Evolutionary conservation across 345 rosid species (phyloP), one percentile per base, ranked within the genome.

Genomic region (Populus ilicifolia): DNA sequence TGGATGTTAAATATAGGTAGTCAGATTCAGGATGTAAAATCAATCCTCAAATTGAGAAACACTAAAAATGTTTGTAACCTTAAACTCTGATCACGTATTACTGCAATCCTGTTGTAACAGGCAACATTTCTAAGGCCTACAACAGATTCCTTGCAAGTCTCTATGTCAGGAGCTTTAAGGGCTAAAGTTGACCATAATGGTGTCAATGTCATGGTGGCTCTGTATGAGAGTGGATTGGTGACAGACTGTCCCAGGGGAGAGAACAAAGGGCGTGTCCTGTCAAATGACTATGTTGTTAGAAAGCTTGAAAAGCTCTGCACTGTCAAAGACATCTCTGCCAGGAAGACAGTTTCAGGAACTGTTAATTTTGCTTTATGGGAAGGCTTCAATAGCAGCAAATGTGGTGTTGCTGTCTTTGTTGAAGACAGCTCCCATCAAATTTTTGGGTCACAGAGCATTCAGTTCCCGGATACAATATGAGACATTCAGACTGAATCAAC

Each of bases 261-360:
- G 78, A 94, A 92, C 84, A 89, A 87, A 84, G 94, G 93, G n/a
- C 85, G 86, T 46, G 90, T 94, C 41, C 72, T 94, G 30, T 81
- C 93, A 27, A 91, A 91, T 75, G 97, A 93, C 83, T 89, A 80
- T 16, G 90, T 94, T 10, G 96, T 94, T 2, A 83, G 98, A 77
- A 91, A 81, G 89, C 87, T 93, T 12, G 95, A 90, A 82, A 95
- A 87, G 85, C 87, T 95, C 71, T 85, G 90, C 78, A 84, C 88
- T 17, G 90, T 89, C 48, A 89, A 87, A 78, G 94, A 93, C 76
- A 50, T 85, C 23, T 75, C 92, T 0, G 76, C 90, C 13, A 90
- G 85, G 90, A 93, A 90, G 80, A 64, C 81, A 14, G 78, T 95
- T 9, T 84, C 93, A 2, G 94, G 93, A 77, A 93, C 85, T n/a